Conservation (phyloP, 108 stramenopile species). For the Parmales sp. region DNA sequence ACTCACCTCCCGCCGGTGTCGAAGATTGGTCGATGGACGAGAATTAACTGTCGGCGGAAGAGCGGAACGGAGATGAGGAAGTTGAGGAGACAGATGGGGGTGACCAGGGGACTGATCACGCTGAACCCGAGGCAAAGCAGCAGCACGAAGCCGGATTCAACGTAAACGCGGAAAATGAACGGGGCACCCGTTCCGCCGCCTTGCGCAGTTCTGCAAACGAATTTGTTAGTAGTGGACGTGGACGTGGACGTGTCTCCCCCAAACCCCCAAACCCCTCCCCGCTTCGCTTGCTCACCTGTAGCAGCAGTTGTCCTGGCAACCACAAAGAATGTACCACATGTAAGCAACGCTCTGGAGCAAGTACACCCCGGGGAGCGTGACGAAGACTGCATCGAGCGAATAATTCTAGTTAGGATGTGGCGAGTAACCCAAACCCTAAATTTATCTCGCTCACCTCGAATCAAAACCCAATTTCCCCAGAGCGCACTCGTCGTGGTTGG, state of each 20-base stretch:
- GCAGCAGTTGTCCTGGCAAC: neutral
- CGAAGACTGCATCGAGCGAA: too few species aligned
- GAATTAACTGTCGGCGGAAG: constrained; percentile 59
- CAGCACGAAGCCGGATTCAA: constrained; percentile 69
- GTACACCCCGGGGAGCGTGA: constrained; percentile 59
- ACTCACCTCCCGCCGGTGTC: constrained; percentile 59
- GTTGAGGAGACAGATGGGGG: constrained; percentile 55
- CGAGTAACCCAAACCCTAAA: too few species aligned
- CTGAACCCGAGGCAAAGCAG: constrained; percentile 60
- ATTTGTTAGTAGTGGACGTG: too few species aligned
- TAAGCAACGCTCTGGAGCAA: constrained; percentile 38
- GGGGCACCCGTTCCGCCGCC: constrained; percentile 15
- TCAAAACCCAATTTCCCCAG: constrained; percentile 83
- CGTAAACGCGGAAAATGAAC: constrained; percentile 66
- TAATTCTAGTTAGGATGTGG: too few species aligned
- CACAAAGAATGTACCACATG: neutral
- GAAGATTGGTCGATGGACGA: constrained; percentile 64
- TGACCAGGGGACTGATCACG: constrained; percentile 63
- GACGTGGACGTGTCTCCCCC: too few species aligned
- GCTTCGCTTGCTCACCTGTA: neutral
- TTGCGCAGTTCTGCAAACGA: too few species aligned
- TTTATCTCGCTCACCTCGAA: too few species aligned
- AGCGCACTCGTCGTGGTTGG: constrained; percentile 49
- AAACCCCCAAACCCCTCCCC: too few species aligned
- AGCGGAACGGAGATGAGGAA: constrained; percentile 57